Evolutionary conservation across 2,329 filamentous ascomycete species (phyloP).

Genomic region (Leptographium flavum): DNA sequence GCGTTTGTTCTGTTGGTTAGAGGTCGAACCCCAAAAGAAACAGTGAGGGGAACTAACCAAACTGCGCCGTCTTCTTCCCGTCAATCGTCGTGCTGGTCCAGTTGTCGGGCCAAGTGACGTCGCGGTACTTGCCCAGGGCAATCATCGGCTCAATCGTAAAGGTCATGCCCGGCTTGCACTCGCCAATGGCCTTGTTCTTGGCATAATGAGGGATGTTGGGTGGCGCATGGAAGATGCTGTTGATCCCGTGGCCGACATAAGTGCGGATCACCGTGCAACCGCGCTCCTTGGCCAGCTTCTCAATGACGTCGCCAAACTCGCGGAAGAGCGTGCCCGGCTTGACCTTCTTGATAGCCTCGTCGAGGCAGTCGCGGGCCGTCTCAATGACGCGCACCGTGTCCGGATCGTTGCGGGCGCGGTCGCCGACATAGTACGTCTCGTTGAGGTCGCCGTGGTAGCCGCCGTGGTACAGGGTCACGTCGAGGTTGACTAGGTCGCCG

Average conservation of each 20-base stretch:
- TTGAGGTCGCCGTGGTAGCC: constrained; percentile 96
- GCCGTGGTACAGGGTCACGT: constrained; percentile 85
- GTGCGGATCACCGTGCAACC: constrained; percentile 86
- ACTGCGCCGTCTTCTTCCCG: constrained; percentile 82
- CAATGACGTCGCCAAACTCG: constrained; percentile 87
- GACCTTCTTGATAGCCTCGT: constrained; percentile 80
- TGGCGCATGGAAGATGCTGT: constrained; percentile 81
- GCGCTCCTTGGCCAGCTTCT: constrained; percentile 78
- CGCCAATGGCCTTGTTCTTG: constrained; percentile 94
- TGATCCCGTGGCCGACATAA: constrained; percentile 93
- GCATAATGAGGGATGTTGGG: constrained; percentile 95
- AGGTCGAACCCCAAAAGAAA: too few relatives aligned
- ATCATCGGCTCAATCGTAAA: constrained; percentile 99
- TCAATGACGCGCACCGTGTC: constrained; percentile 87
- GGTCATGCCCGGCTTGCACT: constrained; percentile 91
- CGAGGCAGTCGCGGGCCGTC: constrained; percentile 73
- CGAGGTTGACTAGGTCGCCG: constrained; percentile 94
- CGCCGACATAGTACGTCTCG: constrained; percentile 96
- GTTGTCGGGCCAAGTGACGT: constrained; percentile 96
- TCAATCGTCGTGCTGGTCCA: constrained; percentile 95
- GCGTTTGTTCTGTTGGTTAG: constrained; percentile 67
- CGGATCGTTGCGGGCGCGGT: constrained; percentile 68
- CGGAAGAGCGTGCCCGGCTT: constrained; percentile 89
- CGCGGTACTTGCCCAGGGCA: constrained; percentile 74
- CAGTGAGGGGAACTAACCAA: too few relatives aligned